phyloP scores from a whole-genome alignment of 768 basidiomycete genomes.

The Mycena rebaudengoi region DNA sequence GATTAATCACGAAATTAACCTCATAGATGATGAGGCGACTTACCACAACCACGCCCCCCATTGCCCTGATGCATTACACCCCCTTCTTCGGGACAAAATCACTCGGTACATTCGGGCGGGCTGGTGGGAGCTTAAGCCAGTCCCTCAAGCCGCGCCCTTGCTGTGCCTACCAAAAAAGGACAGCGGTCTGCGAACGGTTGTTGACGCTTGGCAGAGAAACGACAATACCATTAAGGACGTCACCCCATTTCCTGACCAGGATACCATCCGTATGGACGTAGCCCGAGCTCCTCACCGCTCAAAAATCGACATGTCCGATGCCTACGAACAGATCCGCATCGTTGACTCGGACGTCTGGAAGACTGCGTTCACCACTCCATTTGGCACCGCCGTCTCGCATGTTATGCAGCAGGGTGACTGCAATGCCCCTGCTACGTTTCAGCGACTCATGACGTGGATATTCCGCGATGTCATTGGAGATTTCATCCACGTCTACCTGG shows the following conservation, averaged over 20 bases:
- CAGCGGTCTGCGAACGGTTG: slow-evolving; percentile 32
- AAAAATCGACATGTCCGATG: too few species aligned
- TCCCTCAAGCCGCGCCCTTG: slow-evolving; percentile 30
- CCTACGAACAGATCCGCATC: too few species aligned
- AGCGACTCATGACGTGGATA: slow-evolving; percentile 49
- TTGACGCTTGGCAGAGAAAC: slow-evolving; percentile 37
- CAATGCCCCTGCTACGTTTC: slow-evolving; percentile 56
- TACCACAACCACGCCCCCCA: slow-evolving; percentile 29
- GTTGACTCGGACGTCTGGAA: slow-evolving; percentile 31
- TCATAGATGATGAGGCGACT: slow-evolving; percentile 32
- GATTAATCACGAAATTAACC: slow-evolving; percentile 41
- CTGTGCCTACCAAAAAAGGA: slow-evolving; percentile 35
- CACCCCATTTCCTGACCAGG: too few species aligned
- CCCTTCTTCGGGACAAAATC: slow-evolving; percentile 19
- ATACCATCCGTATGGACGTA: too few species aligned
- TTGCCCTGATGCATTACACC: slow-evolving; percentile 23
- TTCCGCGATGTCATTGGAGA: slow-evolving; percentile 46
- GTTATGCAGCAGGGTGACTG: slow-evolving; percentile 37
- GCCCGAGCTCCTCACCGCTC: too few species aligned
- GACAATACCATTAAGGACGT: too few species aligned
- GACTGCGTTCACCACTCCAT: slow-evolving; percentile 34
- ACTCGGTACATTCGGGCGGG: not conserved
- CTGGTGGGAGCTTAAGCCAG: slow-evolving; percentile 27
- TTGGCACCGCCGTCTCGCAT: not conserved
- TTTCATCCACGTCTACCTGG: too few species aligned